Evolutionary conservation across 176 grass and related monocot species (phyloP).

Genomic region (Poa annua): DNA sequence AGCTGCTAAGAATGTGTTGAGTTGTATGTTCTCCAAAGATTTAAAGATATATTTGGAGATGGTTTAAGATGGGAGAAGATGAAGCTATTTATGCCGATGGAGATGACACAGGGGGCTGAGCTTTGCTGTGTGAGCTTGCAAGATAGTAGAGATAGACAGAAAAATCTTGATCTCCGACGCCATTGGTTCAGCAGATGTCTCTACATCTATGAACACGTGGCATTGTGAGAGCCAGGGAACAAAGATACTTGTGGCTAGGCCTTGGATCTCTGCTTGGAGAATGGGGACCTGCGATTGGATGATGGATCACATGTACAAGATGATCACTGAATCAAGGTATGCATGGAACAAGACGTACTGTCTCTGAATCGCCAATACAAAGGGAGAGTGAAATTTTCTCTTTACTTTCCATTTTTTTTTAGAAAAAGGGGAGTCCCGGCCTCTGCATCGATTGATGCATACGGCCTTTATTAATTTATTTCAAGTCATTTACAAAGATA

Average conservation of each 20-base stretch:
- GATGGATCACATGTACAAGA: neutral
- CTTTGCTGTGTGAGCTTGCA: neutral
- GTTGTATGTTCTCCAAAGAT: neutral
- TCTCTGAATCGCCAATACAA: no score
- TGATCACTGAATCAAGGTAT: neutral
- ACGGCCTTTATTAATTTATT: no score
- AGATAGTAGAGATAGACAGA: neutral
- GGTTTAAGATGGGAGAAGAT: neutral
- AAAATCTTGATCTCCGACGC: conserved; percentile 22
- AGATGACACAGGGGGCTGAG: neutral
- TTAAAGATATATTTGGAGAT: neutral
- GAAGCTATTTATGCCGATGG: conserved; percentile 30
- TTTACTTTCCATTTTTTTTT: neutral
- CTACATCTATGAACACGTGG: conserved; percentile 9
- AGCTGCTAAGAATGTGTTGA: neutral
- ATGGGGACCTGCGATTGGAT: neutral
- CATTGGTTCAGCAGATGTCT: conserved; percentile 27
- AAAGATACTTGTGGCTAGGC: conserved; percentile 15
- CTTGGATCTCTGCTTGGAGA: conserved; percentile 20
- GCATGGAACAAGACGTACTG: no score
- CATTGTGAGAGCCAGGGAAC: neutral
- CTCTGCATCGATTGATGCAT: no score
- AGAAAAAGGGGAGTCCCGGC: no score
- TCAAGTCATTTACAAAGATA: no score
- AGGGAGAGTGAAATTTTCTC: neutral